A percentile compares a stretch with the other conserved stretches of the same genome.
Conservation (phyloP, 2,329 filamentous ascomycete species). For the Fusarium sp. region DNA sequence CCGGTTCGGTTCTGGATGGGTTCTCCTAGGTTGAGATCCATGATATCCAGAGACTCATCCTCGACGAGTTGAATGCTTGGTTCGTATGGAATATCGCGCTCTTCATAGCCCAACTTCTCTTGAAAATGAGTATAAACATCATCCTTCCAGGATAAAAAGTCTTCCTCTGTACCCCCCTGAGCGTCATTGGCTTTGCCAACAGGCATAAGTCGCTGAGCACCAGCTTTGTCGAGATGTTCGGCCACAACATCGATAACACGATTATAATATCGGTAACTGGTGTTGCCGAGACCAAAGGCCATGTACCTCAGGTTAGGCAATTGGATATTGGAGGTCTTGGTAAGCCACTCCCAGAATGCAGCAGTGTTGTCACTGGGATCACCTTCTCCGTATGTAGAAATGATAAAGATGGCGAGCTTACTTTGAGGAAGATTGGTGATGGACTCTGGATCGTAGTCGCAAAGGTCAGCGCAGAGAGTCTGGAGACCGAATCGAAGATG, state of each 20-base stretch:
- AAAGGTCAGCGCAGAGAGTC: constrained; percentile 78
- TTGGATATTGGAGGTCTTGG: constrained; percentile 28
- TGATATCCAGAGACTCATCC: constrained; percentile 41
- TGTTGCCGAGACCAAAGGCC: constrained; percentile 56
- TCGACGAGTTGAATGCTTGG: constrained; percentile 38
- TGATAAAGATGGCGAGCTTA: constrained; percentile 53
- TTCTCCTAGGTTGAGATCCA: constrained; percentile 44
- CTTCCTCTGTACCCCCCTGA: constrained; percentile 51
- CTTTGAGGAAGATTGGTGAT: constrained; percentile 47
- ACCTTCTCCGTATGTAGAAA: constrained; percentile 57
- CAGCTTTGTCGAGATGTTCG: constrained; percentile 41
- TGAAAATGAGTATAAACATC: constrained; percentile 43
- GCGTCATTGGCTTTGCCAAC: constrained; percentile 52
- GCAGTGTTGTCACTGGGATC: constrained; percentile 56
- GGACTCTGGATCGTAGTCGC: constrained; percentile 60
- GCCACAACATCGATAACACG: constrained; percentile 50
- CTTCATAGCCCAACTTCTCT: constrained; percentile 36
- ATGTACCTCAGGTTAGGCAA: constrained; percentile 49
- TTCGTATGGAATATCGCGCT: constrained; percentile 41
- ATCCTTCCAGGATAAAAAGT: constrained; percentile 55
- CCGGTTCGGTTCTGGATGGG: constrained; percentile 38
- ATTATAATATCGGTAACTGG: constrained; percentile 56
- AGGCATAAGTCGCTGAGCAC: constrained; percentile 47
- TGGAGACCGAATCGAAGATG: constrained; percentile 88
- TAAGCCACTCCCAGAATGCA: constrained; percentile 49